phyloP scores from a whole-genome alignment of 2,329 filamentous ascomycete species.

The Epichloe sibirici region DNA sequence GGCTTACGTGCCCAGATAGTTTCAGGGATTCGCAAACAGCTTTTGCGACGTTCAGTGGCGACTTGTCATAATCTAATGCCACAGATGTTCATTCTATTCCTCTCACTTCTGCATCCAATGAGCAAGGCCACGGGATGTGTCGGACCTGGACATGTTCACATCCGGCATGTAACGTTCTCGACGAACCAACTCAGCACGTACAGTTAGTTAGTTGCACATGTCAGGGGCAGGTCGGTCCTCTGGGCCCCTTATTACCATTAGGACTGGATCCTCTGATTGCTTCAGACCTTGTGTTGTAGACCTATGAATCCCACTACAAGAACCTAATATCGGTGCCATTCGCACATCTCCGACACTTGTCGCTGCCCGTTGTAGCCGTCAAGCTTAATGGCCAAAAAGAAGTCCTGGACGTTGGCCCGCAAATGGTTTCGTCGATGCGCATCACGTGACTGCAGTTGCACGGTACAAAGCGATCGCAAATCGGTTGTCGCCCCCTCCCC shows the following conservation, averaged over 20 bases:
- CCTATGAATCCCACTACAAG: too few species aligned
- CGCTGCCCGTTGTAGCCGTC: too few species aligned
- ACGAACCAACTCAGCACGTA: background rate
- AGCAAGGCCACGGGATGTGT: background rate
- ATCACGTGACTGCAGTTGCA: background rate
- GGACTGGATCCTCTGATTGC: too few species aligned
- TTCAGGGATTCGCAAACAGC: background rate
- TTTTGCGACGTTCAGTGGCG: background rate
- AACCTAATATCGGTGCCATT: too few species aligned
- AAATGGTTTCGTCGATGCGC: background rate
- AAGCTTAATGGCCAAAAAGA: too few species aligned
- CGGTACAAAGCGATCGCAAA: background rate
- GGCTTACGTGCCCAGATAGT: background rate
- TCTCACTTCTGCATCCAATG: background rate
- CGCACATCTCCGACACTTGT: too few species aligned
- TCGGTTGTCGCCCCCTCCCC: background rate
- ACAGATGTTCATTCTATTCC: background rate
- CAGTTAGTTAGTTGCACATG: too few species aligned
- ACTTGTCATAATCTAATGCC: background rate
- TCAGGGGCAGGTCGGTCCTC: too few species aligned
- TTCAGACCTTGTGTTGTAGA: too few species aligned
- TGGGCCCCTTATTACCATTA: too few species aligned
- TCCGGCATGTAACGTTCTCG: too few species aligned
- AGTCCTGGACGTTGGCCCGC: too few species aligned
- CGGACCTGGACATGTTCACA: background rate